phyloP scores from a whole-genome alignment of 2,329 filamentous ascomycete genomes.

The Penicillium sp. region DNA sequence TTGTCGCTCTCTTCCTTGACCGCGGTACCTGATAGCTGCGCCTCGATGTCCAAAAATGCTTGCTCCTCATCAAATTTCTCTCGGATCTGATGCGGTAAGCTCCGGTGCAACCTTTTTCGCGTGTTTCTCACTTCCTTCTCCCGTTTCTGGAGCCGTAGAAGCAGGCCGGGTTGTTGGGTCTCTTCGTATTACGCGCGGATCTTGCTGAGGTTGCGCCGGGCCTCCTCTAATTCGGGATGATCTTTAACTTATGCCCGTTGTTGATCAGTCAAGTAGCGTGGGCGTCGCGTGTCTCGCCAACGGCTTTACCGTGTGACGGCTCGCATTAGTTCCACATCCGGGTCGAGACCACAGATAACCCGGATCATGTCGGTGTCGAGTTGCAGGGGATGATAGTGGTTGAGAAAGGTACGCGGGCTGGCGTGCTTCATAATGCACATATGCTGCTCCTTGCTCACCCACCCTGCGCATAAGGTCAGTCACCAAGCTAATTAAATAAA shows the following conservation, averaged over 20 bases:
- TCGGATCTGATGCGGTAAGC: conserved; percentile 10
- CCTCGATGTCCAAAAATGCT: conserved; percentile 21
- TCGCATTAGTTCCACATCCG: conserved; percentile 13
- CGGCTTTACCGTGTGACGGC: conserved; percentile 13
- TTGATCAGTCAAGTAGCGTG: conserved; percentile 11
- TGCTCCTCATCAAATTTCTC: conserved; percentile 23
- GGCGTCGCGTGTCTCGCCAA: conserved; percentile 16
- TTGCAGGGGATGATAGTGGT: conserved; percentile 18
- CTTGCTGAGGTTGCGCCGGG: conserved; percentile 11
- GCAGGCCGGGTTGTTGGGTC: conserved; percentile 8
- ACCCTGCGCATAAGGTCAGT: conserved; percentile 6
- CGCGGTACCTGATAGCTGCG: conserved; percentile 15
- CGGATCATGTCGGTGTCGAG: conserved; percentile 14
- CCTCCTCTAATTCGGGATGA: conserved; percentile 15
- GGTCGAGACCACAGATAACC: conserved; percentile 9
- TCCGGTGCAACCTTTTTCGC: conserved; percentile 9
- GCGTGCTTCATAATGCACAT: conserved; percentile 21
- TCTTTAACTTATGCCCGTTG: conserved; percentile 13
- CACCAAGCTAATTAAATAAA: not conserved
- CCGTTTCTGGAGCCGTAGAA: conserved; percentile 2
- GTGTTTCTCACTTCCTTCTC: conserved; percentile 21
- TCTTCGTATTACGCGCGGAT: conserved; percentile 10
- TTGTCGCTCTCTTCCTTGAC: conserved; percentile 17
- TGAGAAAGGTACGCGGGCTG: conserved; percentile 16
- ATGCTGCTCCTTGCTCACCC: conserved; percentile 16